Percentiles rank a stretch among this genome's conserved stretches.
Evolutionary conservation across 768 basidiomycete species (phyloP).

Genomic region (Boletus barrowsii): DNA sequence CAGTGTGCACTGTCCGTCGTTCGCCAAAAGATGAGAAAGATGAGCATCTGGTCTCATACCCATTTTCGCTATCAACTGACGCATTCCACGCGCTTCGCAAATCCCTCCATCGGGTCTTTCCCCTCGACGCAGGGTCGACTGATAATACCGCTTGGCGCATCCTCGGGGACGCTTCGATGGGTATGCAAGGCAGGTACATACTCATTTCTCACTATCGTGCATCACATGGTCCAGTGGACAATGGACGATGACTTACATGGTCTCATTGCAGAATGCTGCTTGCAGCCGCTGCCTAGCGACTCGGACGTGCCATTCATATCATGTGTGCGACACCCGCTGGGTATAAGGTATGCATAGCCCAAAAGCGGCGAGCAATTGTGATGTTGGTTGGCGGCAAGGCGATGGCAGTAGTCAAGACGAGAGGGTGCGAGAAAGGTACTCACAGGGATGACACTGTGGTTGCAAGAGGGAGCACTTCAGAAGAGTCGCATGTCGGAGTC

Average conservation of each 20-base stretch:
- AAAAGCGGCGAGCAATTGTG: conserved; percentile 36
- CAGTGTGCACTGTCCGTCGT: too few relatives aligned
- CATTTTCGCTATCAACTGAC: too few relatives aligned
- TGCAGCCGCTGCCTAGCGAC: conserved; percentile 38
- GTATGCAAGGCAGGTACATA: conserved; percentile 25
- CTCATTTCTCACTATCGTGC: too few relatives aligned
- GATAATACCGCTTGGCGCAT: conserved; percentile 28
- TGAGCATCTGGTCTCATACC: too few relatives aligned
- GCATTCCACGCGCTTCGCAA: conserved; percentile 40
- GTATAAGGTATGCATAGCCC: conserved; percentile 40
- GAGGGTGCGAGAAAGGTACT: neutral
- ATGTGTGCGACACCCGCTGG: conserved; percentile 51
- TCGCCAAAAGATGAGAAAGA: too few relatives aligned
- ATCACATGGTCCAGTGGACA: too few relatives aligned
- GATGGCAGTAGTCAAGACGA: neutral
- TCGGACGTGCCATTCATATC: conserved; percentile 48
- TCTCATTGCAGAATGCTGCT: conserved; percentile 37
- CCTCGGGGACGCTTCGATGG: conserved; percentile 13
- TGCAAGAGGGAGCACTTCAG: too few relatives aligned
- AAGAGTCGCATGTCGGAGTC: too few relatives aligned
- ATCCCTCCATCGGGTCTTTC: conserved; percentile 31
- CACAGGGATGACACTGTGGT: too few relatives aligned
- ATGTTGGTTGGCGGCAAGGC: conserved; percentile 16
- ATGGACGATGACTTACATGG: neutral
- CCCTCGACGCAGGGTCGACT: neutral